Base-by-base conservation (phyloP, 1,284 basidiomycete genomes). In the Puccinia brachypodii region DNA sequence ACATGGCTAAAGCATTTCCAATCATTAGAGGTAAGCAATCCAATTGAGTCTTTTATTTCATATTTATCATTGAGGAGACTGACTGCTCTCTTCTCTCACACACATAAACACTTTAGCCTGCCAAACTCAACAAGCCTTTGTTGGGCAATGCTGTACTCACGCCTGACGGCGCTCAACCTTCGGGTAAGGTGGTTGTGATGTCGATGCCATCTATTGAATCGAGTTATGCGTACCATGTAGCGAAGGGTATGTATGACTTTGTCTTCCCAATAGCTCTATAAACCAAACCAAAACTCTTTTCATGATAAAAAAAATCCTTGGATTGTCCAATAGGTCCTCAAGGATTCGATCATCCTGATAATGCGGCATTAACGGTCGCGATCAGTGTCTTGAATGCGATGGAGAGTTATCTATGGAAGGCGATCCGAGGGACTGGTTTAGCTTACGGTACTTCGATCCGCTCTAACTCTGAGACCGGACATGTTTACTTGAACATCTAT, bases 201-300 rank as follows among this genome's bases (percentile, higher is more conserved):
- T 91, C 93, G 82, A 89, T 99, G 84, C 92, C 95, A 0, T 94
- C 95, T 3, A 97, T 98, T 84, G 97, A 99, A 88, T 96, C 94
- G 84, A 93, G 94, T 11, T 99, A 92, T 87, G 92, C 92, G 19
- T 91, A 89, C 36, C 93, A 96, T 85, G 92, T 91, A 16, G 90
- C 93, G 0, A 93, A 92, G 85, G 92, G 92, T 33, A 84, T 86
- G 19, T 47, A n/a, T n/a, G n/a, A n/a, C n/a, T n/a, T n/a, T n/a
- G n/a, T n/a, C n/a, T n/a, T 38, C 22, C n/a, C n/a, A 44, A 60
- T 11, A 44, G 7, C 25, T 22, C 28, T 11, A 4, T 72, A 33
- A 25, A 14, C 28, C 40, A 19, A 19, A 22, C 33, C 22, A 11
- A 14, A 19, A 38, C 28, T 71, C 11, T 71, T 40, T n/a, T n/a